These are phyloP conservation scores for Microcos paniculata DNA, from an alignment of 345 rosid species.

Conservation along the genomic window DNA sequence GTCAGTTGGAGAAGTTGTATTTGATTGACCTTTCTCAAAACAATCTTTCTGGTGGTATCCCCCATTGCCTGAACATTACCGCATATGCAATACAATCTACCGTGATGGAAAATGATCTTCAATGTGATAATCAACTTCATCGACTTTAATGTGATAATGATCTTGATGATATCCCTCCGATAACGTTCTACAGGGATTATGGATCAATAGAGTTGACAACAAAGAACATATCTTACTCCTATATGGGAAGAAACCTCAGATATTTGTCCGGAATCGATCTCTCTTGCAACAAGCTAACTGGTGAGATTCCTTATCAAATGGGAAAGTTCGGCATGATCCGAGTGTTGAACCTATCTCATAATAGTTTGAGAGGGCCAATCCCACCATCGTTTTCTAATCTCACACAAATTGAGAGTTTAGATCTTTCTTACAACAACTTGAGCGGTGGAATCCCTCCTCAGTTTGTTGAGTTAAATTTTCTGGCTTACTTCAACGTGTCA, in stretches of 20 bases:
- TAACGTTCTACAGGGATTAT: not conserved
- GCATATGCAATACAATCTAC: not conserved
- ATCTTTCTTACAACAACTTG: constrained; percentile 32
- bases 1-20: constrained; percentile 11
- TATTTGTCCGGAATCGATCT: constrained; percentile 36
- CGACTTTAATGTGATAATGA: too few species aligned
- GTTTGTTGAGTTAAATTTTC: constrained; percentile 7
- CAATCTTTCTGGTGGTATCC: constrained; percentile 5
- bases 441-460: constrained; percentile 24
- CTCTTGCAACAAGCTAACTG: constrained; percentile 34
- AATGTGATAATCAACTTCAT: too few species aligned
- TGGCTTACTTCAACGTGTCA: constrained; percentile 29
- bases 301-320: constrained; percentile 31
- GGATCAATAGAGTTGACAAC: not conserved
- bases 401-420: constrained; percentile 31
- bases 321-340: constrained; percentile 16
- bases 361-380: constrained; percentile 24
- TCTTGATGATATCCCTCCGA: too few species aligned
- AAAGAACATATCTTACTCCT: constrained; percentile 14
- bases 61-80: not conserved
- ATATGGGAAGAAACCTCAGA: not conserved
- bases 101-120: too few species aligned
- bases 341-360: constrained; percentile 36
- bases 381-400: constrained; percentile 33
- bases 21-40: constrained; percentile 28